A percentile compares a stretch with the other conserved stretches of the same genome.
phyloP scores from a whole-genome alignment of 106 monocot genomes.

The Dendrobium officinale region DNA sequence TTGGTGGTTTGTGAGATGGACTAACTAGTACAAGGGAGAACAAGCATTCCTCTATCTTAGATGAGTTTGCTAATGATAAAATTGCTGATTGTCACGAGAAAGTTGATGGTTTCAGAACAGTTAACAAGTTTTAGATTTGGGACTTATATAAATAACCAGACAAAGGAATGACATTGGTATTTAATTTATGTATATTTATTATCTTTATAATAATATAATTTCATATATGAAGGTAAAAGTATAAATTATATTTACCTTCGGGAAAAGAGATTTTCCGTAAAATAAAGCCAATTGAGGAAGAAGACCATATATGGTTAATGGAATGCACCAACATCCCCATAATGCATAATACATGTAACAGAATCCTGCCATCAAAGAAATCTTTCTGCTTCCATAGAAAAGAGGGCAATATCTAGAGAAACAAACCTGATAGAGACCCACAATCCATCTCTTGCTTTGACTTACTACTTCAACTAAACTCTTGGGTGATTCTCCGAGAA shows the following conservation, averaged over 20 bases:
- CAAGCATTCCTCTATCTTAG: no score
- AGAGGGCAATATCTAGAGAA: conserved; percentile 54
- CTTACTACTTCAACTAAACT: conserved; percentile 48
- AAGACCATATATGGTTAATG: conserved; percentile 38
- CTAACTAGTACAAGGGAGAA: no score
- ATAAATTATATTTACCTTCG: conserved; percentile 28
- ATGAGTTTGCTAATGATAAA: no score
- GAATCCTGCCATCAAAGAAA: conserved; percentile 36
- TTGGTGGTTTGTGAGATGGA: no score
- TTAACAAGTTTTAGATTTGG: no score
- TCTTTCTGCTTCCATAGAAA: conserved; percentile 26
- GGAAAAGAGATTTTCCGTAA: conserved; percentile 45
- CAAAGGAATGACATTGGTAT: no score
- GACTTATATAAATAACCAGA: no score
- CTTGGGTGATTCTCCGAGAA: conserved; percentile 44
- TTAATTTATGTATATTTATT: no score
- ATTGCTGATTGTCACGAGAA: no score
- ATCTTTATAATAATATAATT: no score
- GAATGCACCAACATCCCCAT: conserved; percentile 39
- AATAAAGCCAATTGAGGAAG: conserved; percentile 59
- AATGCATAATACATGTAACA: conserved; percentile 40
- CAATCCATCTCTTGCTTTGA: conserved; percentile 64
- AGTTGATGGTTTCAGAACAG: no score
- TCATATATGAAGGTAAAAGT: no score
- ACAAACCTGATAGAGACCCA: conserved; percentile 58